A percentile compares a stretch with the other conserved stretches of the same genome.
phyloP scores from a whole-genome alignment of 805 yeast genomes.

The Wickerhamiella qilinensis region DNA sequence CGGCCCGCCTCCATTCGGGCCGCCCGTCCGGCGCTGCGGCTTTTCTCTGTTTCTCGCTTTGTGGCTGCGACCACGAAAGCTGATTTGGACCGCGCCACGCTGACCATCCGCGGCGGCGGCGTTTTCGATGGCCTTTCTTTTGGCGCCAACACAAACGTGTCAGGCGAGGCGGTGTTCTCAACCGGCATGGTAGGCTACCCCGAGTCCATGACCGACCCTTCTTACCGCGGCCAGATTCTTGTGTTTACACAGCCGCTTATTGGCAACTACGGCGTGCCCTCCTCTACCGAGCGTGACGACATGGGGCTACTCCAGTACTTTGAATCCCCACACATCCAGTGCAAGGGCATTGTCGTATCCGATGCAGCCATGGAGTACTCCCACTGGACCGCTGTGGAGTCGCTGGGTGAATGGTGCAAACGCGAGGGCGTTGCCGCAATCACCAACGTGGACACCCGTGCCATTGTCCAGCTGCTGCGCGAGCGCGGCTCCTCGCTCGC shows the following conservation, averaged over 20 bases:
- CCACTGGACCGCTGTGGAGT: conserved; percentile 99
- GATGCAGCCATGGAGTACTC: conserved; percentile 91
- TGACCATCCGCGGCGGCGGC: conserved; percentile 85
- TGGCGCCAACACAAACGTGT: conserved; percentile 82
- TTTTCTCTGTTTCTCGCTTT: background rate
- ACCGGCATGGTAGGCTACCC: conserved; percentile 98
- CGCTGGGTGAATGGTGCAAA: conserved; percentile 88
- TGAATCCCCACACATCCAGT: conserved; percentile 83
- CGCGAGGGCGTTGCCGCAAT: conserved; percentile 93
- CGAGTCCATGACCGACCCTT: conserved; percentile 97
- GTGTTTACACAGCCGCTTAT: conserved; percentile 94
- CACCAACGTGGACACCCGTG: conserved; percentile 95
- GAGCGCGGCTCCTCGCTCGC: conserved; percentile 94
- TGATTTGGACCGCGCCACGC: conserved; percentile 52
- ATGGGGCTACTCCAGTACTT: conserved; percentile 74
- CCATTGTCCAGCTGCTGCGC: conserved; percentile 79
- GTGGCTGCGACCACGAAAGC: background rate
- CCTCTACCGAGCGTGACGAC: conserved; percentile 63
- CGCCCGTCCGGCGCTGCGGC: background rate
- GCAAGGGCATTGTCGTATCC: conserved; percentile 90
- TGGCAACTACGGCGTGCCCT: conserved; percentile 98
- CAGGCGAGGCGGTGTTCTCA: conserved; percentile 97
- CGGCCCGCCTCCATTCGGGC: too few species aligned
- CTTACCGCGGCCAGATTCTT: conserved; percentile 90
- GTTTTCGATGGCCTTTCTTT: conserved; percentile 85